Evolutionary conservation across 2,329 filamentous ascomycete genomes (phyloP).

Genomic region (Macrophomina pseudophaseolina): DNA sequence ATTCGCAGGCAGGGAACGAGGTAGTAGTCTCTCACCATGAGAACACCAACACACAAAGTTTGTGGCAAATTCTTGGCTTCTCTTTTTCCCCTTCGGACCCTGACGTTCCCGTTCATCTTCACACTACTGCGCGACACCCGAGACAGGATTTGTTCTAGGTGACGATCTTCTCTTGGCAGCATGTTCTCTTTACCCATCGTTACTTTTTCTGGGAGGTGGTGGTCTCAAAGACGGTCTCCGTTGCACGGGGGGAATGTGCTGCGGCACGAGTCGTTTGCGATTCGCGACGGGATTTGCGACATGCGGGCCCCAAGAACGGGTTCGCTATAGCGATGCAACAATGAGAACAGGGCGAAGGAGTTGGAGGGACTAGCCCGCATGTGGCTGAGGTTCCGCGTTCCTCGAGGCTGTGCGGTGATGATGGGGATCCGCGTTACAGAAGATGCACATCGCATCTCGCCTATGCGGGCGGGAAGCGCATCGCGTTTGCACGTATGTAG

Average conservation of each 20-base stretch:
- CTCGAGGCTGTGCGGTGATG: not conserved
- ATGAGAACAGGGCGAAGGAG: not conserved
- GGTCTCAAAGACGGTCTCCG: no score
- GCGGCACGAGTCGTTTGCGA: not conserved
- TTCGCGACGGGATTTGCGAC: not conserved
- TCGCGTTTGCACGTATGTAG: no score
- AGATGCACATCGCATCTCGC: no score
- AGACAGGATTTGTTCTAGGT: no score
- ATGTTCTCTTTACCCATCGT: no score
- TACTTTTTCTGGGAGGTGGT: no score
- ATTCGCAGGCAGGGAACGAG: constrained; percentile 44
- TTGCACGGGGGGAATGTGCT: not conserved
- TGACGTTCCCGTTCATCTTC: not conserved
- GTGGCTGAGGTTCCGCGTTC: not conserved
- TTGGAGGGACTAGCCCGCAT: not conserved
- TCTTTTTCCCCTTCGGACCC: not conserved
- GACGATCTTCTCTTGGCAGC: no score
- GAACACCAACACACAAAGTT: not conserved
- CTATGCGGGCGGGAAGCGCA: no score
- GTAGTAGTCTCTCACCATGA: not conserved
- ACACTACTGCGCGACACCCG: no score
- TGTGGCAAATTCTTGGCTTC: not conserved
- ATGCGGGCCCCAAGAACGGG: not conserved
- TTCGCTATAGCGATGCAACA: not conserved
- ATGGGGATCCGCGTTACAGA: not conserved